phyloP scores from a whole-genome alignment of 208 protist species.

The Angomonas deanei region DNA sequence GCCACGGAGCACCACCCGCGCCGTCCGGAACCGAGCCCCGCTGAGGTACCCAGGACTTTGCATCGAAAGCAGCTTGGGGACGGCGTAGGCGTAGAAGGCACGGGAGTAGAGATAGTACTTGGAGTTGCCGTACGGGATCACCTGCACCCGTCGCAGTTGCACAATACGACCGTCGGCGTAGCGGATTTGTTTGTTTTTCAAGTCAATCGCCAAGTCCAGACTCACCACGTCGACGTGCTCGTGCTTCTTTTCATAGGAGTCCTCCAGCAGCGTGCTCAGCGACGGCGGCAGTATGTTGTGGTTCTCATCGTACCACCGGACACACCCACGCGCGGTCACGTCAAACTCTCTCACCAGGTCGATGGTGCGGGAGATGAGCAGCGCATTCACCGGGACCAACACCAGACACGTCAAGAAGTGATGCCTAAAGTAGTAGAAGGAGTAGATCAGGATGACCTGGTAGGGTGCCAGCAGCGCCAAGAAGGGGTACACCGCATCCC shows the following conservation, averaged over 20 bases:
- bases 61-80: conserved; percentile 61
- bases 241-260: conserved; percentile 48
- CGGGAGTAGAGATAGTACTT: conserved; percentile 33
- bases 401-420: conserved; percentile 39
- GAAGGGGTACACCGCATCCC: conserved; percentile 40
- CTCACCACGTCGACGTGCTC: conserved; percentile 41
- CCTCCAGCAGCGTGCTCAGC: conserved; percentile 65
- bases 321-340: conserved; percentile 49
- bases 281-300: conserved; percentile 29
- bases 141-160: conserved; percentile 25
- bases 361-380: conserved; percentile 53
- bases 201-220: conserved; percentile 62
- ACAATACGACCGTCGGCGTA: conserved; percentile 22
- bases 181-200: conserved; percentile 43
- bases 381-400: conserved; percentile 37
- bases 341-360: conserved; percentile 77
- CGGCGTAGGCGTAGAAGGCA: conserved; percentile 58
- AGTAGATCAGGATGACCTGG: conserved; percentile 43
- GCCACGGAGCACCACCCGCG: conserved; percentile 46
- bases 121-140: conserved; percentile 36
- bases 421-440: conserved; percentile 55
- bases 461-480: conserved; percentile 44
- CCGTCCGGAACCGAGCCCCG: conserved; percentile 44
- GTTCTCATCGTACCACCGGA: conserved; percentile 48
- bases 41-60: conserved; percentile 61